Conservation (phyloP, 2,329 filamentous ascomycete species). For the Capronia epimyces region DNA sequence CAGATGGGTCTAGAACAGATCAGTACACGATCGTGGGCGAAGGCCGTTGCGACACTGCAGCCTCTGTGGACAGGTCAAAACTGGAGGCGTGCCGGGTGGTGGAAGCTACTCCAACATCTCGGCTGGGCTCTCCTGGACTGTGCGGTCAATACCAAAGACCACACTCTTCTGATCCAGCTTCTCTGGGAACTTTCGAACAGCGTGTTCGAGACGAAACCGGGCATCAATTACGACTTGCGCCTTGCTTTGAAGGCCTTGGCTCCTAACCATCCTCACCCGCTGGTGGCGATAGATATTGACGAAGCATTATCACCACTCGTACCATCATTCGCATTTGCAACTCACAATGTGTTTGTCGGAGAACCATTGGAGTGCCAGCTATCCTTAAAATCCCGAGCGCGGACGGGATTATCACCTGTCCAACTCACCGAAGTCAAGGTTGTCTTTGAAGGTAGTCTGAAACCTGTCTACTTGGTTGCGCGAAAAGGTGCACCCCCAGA, state of each 20-base stretch:
- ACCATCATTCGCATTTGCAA: slow-evolving; percentile 51
- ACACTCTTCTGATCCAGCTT: slow-evolving; percentile 47
- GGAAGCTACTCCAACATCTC: slow-evolving; percentile 50
- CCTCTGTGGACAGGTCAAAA: slow-evolving; percentile 52
- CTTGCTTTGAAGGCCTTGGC: neutral
- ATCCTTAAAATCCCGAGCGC: slow-evolving; percentile 46
- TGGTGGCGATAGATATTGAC: slow-evolving; percentile 44
- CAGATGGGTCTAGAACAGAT: slow-evolving; percentile 53
- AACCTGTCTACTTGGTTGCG: slow-evolving; percentile 39
- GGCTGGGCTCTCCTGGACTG: slow-evolving; percentile 52
- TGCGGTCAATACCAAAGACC: slow-evolving; percentile 43
- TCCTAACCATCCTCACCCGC: slow-evolving; percentile 41
- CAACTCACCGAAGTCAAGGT: slow-evolving; percentile 46
- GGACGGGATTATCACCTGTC: slow-evolving; percentile 43
- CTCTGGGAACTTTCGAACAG: slow-evolving; percentile 52
- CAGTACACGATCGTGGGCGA: slow-evolving; percentile 44
- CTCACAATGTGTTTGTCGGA: slow-evolving; percentile 54
- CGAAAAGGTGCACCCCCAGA: slow-evolving; percentile 29
- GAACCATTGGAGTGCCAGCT: slow-evolving; percentile 55
- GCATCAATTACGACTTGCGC: slow-evolving; percentile 41
- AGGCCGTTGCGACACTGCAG: slow-evolving; percentile 48
- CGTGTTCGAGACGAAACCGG: slow-evolving; percentile 36
- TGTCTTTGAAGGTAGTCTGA: slow-evolving; percentile 49
- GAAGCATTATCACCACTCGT: slow-evolving; percentile 45
- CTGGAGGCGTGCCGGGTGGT: slow-evolving; percentile 60